Conservation (phyloP, 139 green algal species). For the Coelastrella sp. region DNA sequence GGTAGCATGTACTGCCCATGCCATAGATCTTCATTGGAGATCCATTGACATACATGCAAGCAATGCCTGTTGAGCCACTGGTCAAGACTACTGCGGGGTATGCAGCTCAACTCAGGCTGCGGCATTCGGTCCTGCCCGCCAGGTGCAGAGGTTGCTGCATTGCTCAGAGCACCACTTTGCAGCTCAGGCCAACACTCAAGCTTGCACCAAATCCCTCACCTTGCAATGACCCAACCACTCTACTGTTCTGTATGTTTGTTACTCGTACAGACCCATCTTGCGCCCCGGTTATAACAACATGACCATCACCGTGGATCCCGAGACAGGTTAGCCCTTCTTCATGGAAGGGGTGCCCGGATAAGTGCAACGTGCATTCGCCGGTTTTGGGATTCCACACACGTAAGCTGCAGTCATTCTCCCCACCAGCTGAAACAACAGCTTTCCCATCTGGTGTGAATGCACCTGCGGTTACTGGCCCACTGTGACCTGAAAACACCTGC, state of each 20-base stretch:
- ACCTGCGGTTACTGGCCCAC: slow-evolving; percentile 85
- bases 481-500: slow-evolving; percentile 91
- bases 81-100: too few species aligned
- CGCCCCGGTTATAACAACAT: slow-evolving; percentile 69
- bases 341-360: slow-evolving; percentile 76
- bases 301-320: slow-evolving; percentile 66
- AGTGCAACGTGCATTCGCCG: slow-evolving; percentile 71
- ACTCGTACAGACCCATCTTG: slow-evolving; percentile 79
- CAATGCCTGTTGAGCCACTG: too few species aligned
- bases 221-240: slow-evolving; percentile 54
- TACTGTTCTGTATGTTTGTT: slow-evolving; percentile 70
- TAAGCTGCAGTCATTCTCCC: slow-evolving; percentile 84
- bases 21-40: too few species aligned
- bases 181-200: too few species aligned
- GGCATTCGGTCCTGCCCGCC: too few species aligned
- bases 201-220: slow-evolving; percentile 32
- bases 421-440: slow-evolving; percentile 84
- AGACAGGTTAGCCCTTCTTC: slow-evolving; percentile 78
- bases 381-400: slow-evolving; percentile 90
- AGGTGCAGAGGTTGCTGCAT: too few species aligned
- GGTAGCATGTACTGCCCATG: too few species aligned
- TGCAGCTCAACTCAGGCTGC: too few species aligned
- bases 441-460: slow-evolving; percentile 93
- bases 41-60: too few species aligned
- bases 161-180: too few species aligned